phyloP scores from a whole-genome alignment of 2,329 filamentous ascomycete species.

The Clarireedia monteithiana region DNA sequence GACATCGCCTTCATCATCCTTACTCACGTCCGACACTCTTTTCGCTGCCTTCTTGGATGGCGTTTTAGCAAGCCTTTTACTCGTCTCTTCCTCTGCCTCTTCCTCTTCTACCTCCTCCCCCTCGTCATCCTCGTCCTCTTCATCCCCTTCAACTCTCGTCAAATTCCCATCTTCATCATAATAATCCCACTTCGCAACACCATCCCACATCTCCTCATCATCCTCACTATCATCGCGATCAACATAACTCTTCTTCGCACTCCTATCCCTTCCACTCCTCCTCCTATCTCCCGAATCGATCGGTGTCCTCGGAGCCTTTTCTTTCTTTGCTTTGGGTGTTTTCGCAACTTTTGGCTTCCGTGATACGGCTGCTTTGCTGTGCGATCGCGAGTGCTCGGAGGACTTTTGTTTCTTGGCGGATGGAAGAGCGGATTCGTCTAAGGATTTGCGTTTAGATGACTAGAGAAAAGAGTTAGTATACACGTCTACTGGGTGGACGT shows the following conservation, averaged over 20 bases:
- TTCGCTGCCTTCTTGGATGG: neutral
- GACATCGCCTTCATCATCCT: slow-evolving; percentile 4
- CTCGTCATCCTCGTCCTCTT: slow-evolving; percentile 10
- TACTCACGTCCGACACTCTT: neutral
- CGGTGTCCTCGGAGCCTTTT: slow-evolving; percentile 13
- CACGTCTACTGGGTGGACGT: neutral
- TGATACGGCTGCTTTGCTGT: slow-evolving; percentile 14
- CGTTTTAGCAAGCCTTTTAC: neutral
- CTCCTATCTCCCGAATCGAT: slow-evolving; percentile 25
- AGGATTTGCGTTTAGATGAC: slow-evolving; percentile 25
- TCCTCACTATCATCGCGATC: slow-evolving; percentile 36
- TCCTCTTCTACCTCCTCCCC: slow-evolving; percentile 13
- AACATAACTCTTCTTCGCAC: slow-evolving; percentile 29
- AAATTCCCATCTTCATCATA: slow-evolving; percentile 31
- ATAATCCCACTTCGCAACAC: slow-evolving; percentile 30
- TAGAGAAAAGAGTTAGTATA: slow-evolving; percentile 4
- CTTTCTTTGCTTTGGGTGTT: slow-evolving; percentile 26
- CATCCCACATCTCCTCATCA: slow-evolving; percentile 32
- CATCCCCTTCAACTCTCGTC: slow-evolving; percentile 27
- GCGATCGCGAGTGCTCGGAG: slow-evolving; percentile 12
- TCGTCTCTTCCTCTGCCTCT: slow-evolving; percentile 9
- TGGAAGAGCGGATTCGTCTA: slow-evolving; percentile 20
- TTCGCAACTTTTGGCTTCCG: slow-evolving; percentile 25
- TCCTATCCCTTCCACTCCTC: slow-evolving; percentile 32
- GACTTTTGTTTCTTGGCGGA: slow-evolving; percentile 18